Evolutionary conservation across 2,329 filamentous ascomycete genomes (phyloP), one percentile per base, ranked within the genome.

Genomic region (Hawksworthiomyces lignivorus): DNA sequence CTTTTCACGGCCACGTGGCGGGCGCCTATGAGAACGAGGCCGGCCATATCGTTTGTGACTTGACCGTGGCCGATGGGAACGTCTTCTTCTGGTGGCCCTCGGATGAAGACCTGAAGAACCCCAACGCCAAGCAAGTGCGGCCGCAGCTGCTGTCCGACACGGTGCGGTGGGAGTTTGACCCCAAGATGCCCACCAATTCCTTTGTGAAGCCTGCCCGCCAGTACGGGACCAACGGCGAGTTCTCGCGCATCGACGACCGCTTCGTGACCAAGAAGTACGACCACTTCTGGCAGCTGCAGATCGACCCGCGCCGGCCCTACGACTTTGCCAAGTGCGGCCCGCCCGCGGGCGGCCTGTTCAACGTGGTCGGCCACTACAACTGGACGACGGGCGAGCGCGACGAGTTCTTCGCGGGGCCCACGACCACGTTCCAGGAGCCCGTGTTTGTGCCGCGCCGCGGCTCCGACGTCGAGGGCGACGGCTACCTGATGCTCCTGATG

Each of bases 341-440:
- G 1, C 58, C 57, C 0, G 62, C 67, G 0, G 64, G 64, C 1
- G 64, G 63, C 0, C 52, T 69, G 5, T 73, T 70, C 50, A 72
- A 73, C 46, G 58, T 61, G 12, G 52, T 73, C 9, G 67, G 60
- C n/a, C 65, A 71, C 44, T 62, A 67, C 34, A 57, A 67, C 4
- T 63, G 65, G 64, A 54, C 56, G 14, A 60, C 58, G 6, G 62
- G 62, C 1, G 39, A 51, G 2, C 58, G 63, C 21, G 60, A 68
- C 28, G 58, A 65, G 10, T 73, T 62, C 50, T 71, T 64, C 43
- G 60, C 67, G 0, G 68, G 69, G 0, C 59, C 56, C 4, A 69
- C 62, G 2, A 62, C 60, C 20, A 69, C 68, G 0, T 69, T 73
- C 46, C 72, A 75, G 51, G 72, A 76, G 47, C 72, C 72, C 0